phyloP scores from a whole-genome alignment of 352 stramenopile species.

The Phytophthora vignae region DNA sequence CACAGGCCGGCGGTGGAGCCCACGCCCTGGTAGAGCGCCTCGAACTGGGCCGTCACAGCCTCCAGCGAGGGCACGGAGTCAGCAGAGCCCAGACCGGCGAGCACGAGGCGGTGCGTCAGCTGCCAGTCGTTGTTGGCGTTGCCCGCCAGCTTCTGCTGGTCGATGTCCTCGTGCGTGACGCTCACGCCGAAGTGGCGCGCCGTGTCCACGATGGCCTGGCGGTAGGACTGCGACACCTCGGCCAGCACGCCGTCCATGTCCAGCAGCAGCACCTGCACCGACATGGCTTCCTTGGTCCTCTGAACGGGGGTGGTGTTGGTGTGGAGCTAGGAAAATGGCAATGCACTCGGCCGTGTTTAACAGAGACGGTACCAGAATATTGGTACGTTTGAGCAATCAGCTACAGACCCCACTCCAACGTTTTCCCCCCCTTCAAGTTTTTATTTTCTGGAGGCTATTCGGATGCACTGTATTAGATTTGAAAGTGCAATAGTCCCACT shows the following conservation, averaged over 20 bases:
- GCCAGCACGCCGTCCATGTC: conserved; percentile 98
- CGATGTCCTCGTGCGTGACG: conserved; percentile 92
- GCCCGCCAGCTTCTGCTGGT: conserved; percentile 91
- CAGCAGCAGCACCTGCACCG: conserved; percentile 87
- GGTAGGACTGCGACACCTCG: conserved; percentile 96
- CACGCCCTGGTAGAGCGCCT: conserved; percentile 95
- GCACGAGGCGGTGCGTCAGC: conserved; percentile 92
- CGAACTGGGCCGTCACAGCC: conserved; percentile 94
- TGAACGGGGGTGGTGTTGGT: too few relatives aligned
- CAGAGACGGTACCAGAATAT: too few relatives aligned
- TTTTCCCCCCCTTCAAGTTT: too few relatives aligned
- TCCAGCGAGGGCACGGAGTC: conserved; percentile 74
- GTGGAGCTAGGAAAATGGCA: neutral
- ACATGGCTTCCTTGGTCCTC: conserved; percentile 12
- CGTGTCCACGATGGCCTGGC: conserved; percentile 90
- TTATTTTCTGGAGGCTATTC: too few relatives aligned
- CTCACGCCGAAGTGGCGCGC: conserved; percentile 86
- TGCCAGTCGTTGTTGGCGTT: conserved; percentile 99
- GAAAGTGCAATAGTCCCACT: too few relatives aligned
- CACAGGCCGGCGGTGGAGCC: conserved; percentile 77
- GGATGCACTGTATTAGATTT: too few relatives aligned
- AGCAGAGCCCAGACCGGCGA: conserved; percentile 8
- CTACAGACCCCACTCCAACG: too few relatives aligned
- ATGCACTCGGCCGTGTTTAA: too few relatives aligned
- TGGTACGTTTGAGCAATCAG: too few relatives aligned